Base-by-base conservation (phyloP, 176 grass and related monocot genomes). In the Lolium perenne region DNA sequence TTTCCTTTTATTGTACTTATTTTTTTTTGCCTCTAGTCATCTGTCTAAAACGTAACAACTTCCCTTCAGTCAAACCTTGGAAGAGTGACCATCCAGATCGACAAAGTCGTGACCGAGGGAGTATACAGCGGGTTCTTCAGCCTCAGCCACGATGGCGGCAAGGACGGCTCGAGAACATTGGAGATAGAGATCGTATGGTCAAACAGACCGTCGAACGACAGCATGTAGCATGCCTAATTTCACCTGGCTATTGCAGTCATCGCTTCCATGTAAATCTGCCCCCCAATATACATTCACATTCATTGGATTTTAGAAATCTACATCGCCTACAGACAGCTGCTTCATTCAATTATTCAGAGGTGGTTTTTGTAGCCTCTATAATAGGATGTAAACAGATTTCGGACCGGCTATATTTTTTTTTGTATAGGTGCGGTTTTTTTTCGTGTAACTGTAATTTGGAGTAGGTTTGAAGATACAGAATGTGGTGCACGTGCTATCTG, bases 161-260 rank as follows among this genome's bases (percentile, higher is more conserved):
- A 95, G 86, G 96, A 98, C 55, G 92, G 96, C 60, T 92, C 91
- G 8, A 89, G 96, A 82, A 95, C 93, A 5, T 81, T 98, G 17
- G 93, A 98, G 85, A 98, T 98, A 79, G 96, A 98, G 82, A 98
- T 98, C 45, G 84, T 98, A 53, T 98, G 96, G 96, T 98, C 93
- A 3, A 98, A 98, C 82, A 87, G 96, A 43, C 94, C 91, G 20
- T 85, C 91, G 10, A 90, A 84, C 7, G 92, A 93, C 84, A 73
- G 51, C 67, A 73, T 79, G 74, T 92, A 93, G 85, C 64, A 70
- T 7, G 62, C 71, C 50, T 90, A 48, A 62, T 82, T 78, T 53
- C n/a, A 38, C 17, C 9, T 65, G 18, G 81, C 11, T 38, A 41
- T 55, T 77, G 43, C 75, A 56, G 59, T 51, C 49, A 47, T 13